phyloP scores from a whole-genome alignment of 148 eudicot genomes.

The Heliamphora exappendiculata region DNA sequence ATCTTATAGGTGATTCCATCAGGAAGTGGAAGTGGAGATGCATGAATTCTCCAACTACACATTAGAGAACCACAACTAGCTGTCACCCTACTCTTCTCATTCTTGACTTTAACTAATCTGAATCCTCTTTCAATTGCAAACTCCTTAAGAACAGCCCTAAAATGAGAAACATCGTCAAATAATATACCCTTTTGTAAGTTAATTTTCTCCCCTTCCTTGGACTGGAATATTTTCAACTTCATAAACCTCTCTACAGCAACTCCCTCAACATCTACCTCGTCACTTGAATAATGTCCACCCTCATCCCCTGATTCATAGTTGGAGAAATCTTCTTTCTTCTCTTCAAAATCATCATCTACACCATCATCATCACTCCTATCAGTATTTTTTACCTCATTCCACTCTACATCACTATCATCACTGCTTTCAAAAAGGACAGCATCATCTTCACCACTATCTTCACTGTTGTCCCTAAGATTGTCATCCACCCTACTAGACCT shows the following conservation, averaged over 20 bases:
- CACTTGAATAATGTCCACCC: not conserved
- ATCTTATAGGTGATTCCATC: not conserved
- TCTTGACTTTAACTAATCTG: not conserved
- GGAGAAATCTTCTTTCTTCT: not conserved
- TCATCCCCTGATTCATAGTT: not conserved
- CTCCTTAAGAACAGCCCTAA: not conserved
- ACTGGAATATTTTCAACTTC: not conserved
- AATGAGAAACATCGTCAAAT: not conserved
- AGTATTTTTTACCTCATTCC: too few relatives aligned
- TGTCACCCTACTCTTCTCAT: not conserved
- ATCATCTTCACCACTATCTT: too few relatives aligned
- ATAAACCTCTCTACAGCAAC: not conserved
- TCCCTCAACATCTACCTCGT: not conserved
- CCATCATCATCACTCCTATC: too few relatives aligned
- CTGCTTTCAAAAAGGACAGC: too few relatives aligned
- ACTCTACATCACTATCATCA: too few relatives aligned
- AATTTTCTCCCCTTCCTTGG: not conserved
- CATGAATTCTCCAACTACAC: not conserved
- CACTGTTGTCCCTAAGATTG: too few relatives aligned
- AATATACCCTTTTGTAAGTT: too few relatives aligned
- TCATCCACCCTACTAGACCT: too few relatives aligned
- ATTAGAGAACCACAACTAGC: not conserved
- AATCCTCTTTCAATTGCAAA: not conserved
- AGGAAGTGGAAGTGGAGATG: not conserved
- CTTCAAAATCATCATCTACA: too few relatives aligned